These are phyloP conservation scores for Rhamnella rubrinervis DNA, from an alignment of 331 rosid species.

Conservation along the genomic window DNA sequence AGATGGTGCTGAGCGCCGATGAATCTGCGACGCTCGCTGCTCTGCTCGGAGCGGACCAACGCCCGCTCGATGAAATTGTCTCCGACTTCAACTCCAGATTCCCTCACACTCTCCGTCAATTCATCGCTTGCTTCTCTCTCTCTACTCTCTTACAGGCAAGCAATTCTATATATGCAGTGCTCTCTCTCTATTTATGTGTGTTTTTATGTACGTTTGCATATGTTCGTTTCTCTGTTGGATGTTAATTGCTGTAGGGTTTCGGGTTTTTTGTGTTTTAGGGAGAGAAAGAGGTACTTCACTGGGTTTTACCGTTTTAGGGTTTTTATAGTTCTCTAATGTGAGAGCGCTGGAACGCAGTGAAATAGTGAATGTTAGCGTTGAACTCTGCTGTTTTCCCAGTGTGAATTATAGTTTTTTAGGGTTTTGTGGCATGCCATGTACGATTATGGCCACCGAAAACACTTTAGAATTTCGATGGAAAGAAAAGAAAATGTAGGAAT, in stretches of 20 bases:
- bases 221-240: neutral
- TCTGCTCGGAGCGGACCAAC: conserved; percentile 57
- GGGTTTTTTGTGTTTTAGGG: neutral
- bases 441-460: too few species aligned
- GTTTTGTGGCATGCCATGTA: too few species aligned
- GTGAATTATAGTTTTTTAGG: too few species aligned
- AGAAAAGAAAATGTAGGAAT: too few species aligned
- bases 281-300: neutral
- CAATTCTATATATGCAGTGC: neutral
- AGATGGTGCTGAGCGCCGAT: conserved; percentile 45
- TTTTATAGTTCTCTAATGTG: neutral
- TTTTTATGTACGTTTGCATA: neutral
- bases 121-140: conserved; percentile 65
- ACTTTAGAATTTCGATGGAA: too few species aligned
- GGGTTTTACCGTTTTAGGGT: neutral
- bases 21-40: conserved; percentile 55
- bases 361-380: neutral
- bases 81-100: conserved; percentile 59
- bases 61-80: conserved; percentile 60
- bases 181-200: neutral
- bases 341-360: neutral
- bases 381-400: too few species aligned
- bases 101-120: conserved; percentile 45
- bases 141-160: conserved; percentile 59
- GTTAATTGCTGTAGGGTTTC: neutral